Evolutionary conservation across 495 filamentous ascomycete species (phyloP).

Genomic region (Lasiosphaeria miniovina): DNA sequence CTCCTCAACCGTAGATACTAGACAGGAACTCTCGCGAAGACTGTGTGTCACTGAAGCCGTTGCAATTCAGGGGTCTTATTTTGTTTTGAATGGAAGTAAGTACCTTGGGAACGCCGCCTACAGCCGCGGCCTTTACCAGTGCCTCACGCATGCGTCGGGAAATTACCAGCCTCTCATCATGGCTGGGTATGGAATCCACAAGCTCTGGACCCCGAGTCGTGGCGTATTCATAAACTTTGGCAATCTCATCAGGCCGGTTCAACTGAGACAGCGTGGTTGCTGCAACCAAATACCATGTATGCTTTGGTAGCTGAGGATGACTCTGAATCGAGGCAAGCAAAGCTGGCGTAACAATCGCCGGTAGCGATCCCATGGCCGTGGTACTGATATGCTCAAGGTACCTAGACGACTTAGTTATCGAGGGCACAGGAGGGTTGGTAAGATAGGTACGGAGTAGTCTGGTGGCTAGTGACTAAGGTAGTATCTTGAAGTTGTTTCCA

Average conservation of each 20-base stretch:
- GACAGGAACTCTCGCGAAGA: too few species aligned
- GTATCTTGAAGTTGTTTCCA: too few species aligned
- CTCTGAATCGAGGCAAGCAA: slow-evolving; percentile 46
- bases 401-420: too few species aligned
- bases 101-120: slow-evolving; percentile 56
- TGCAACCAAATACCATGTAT: slow-evolving; percentile 55
- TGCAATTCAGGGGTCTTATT: too few species aligned
- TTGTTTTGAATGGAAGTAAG: neutral
- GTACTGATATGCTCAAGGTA: too few species aligned
- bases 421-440: too few species aligned
- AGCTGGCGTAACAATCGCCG: slow-evolving; percentile 33
- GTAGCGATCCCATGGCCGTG: slow-evolving; percentile 19
- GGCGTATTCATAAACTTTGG: slow-evolving; percentile 45
- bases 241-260: slow-evolving; percentile 54
- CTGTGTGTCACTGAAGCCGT: too few species aligned
- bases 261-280: slow-evolving; percentile 48
- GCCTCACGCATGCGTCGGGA: slow-evolving; percentile 52
- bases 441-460: too few species aligned
- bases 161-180: slow-evolving; percentile 42
- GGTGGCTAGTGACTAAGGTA: too few species aligned
- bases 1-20: too few species aligned
- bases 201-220: slow-evolving; percentile 29
- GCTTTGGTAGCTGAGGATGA: slow-evolving; percentile 42
- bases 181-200: neutral
- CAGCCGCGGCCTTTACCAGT: slow-evolving; percentile 48